phyloP scores from a whole-genome alignment of 306 rosid genomes.

The Alnus rubra region DNA sequence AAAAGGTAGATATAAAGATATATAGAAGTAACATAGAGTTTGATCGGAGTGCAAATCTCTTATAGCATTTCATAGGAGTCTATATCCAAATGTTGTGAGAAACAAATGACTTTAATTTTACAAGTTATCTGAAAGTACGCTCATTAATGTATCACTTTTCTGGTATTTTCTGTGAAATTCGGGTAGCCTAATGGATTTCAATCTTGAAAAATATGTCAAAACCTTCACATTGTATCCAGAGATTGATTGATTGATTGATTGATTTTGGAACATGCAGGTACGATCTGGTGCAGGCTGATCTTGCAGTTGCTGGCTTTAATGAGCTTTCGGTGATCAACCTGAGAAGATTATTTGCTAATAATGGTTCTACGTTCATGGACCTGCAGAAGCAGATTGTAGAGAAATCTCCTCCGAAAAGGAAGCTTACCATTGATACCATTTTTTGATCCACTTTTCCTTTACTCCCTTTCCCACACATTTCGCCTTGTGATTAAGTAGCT shows the following conservation, averaged over 20 bases:
- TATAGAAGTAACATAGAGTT: background rate
- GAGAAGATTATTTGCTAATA: conserved; percentile 87
- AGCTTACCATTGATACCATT: conserved; percentile 79
- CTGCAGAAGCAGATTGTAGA: conserved; percentile 76
- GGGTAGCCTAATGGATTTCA: too few relatives aligned
- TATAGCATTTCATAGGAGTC: background rate
- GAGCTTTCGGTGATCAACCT: conserved; percentile 97
- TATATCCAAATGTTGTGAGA: background rate
- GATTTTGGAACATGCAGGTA: conserved; percentile 56
- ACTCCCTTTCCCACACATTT: background rate
- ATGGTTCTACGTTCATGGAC: conserved; percentile 91
- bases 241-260: conserved; percentile 37
- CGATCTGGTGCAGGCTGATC: conserved; percentile 93
- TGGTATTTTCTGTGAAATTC: background rate
- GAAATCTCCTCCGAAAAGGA: conserved; percentile 79
- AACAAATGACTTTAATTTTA: background rate
- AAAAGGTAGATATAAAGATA: background rate
- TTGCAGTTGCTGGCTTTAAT: conserved; percentile 81
- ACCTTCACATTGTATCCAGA: background rate
- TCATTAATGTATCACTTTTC: too few relatives aligned
- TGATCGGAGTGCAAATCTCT: background rate
- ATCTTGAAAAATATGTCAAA: background rate
- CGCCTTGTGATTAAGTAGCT: conserved; percentile 47
- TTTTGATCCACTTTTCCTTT: conserved; percentile 42
- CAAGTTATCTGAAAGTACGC: too few relatives aligned